A percentile compares a stretch with the other conserved stretches of the same genome.
These are phyloP conservation scores for Erysiphe pulchra DNA, from an alignment of 2,329 filamentous ascomycete species.

Conservation along the genomic window DNA sequence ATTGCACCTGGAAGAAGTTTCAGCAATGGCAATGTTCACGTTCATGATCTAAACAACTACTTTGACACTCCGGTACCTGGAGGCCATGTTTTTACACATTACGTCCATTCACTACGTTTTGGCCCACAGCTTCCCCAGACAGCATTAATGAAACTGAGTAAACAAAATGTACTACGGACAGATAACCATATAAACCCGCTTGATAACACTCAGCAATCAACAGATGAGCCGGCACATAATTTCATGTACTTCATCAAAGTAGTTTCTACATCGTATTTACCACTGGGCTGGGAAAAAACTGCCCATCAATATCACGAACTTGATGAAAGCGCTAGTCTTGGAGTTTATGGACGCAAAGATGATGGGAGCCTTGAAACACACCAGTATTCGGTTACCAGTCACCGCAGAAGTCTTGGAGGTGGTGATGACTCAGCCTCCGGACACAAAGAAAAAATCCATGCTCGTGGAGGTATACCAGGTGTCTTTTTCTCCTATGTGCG, in stretches of 20 bases:
- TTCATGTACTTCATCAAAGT: constrained; percentile 99
- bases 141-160: constrained; percentile 32
- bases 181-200: constrained; percentile 85
- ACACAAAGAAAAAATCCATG: constrained; percentile 77
- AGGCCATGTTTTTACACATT: constrained; percentile 70
- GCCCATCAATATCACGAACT: constrained; percentile 15
- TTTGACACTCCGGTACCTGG: constrained; percentile 43
- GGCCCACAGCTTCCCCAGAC: constrained; percentile 69
- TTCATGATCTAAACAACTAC: constrained; percentile 94
- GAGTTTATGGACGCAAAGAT: constrained; percentile 35
- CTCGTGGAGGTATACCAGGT: constrained; percentile 75
- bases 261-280: constrained; percentile 82
- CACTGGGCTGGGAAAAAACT: constrained; percentile 53
- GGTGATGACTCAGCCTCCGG: constrained; percentile 69
- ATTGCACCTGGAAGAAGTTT: constrained; percentile 89
- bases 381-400: constrained; percentile 93
- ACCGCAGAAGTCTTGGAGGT: constrained; percentile 67
- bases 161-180: constrained; percentile 39
- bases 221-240: constrained; percentile 65
- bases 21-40: constrained; percentile 89
- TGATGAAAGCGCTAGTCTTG: constrained; percentile 34
- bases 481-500: constrained; percentile 96
- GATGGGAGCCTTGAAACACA: constrained; percentile 85
- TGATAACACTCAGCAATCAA: constrained; percentile 53
- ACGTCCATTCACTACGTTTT: constrained; percentile 72